These are phyloP conservation scores for Hypomyces perniciosus DNA, from an alignment of 2,329 filamentous ascomycete genomes.

Conservation along the genomic window DNA sequence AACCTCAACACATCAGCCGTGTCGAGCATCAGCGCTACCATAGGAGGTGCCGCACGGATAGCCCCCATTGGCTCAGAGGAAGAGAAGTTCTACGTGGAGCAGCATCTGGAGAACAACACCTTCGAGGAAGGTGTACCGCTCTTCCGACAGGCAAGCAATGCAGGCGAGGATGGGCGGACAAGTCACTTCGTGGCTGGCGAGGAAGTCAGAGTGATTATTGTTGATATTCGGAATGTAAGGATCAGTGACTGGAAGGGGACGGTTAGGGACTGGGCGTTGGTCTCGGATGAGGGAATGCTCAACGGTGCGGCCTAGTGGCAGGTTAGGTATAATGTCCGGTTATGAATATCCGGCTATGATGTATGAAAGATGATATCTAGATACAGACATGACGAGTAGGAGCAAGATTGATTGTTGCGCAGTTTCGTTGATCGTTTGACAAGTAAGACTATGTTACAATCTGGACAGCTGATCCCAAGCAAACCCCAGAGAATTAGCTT, in stretches of 20 bases:
- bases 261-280: constrained; percentile 68
- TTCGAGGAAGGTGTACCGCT: constrained; percentile 52
- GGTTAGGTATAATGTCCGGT: no score
- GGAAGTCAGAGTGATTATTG: constrained; percentile 81
- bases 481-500: no score
- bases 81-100: constrained; percentile 74
- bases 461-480: no score
- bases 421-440: no score
- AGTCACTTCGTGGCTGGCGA: constrained; percentile 71
- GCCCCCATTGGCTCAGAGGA: constrained; percentile 69
- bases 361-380: neutral
- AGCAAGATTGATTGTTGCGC: no score
- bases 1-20: constrained; percentile 88
- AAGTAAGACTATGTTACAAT: no score
- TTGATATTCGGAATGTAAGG: constrained; percentile 75
- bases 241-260: constrained; percentile 96
- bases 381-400: no score
- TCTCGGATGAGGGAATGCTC: constrained; percentile 29
- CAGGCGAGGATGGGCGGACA: constrained; percentile 46
- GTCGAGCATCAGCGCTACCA: constrained; percentile 84
- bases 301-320: constrained; percentile 34
- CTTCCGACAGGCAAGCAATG: constrained; percentile 29
- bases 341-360: neutral
- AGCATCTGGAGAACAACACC: constrained; percentile 88
- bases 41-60: constrained; percentile 79